phyloP scores from a whole-genome alignment of 345 rosid genomes.

The Physaria fendleri region DNA sequence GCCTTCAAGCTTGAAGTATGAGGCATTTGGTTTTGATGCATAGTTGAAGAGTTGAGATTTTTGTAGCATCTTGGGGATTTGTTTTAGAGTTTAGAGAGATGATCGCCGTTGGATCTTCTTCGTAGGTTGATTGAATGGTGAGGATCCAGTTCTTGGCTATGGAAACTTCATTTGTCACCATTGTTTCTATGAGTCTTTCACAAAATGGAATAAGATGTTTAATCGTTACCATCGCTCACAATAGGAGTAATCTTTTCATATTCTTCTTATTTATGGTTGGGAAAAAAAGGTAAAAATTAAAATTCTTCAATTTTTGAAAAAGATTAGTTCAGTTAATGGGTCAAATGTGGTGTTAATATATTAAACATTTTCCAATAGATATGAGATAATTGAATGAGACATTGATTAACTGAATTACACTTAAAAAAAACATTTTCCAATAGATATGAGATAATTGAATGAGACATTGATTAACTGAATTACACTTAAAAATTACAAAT shows the following conservation, averaged over 20 bases:
- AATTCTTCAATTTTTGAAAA: not conserved
- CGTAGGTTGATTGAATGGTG: not conserved
- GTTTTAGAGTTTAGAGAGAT: conserved; percentile 13
- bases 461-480: no score
- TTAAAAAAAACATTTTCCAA: not conserved
- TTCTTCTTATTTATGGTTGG: conserved; percentile 8
- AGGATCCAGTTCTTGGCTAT: conserved; percentile 19
- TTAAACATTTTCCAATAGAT: not conserved
- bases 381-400: not conserved
- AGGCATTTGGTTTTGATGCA: conserved; percentile 20
- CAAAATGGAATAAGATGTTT: not conserved
- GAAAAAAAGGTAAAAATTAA: no score
- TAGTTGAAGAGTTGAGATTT: conserved; percentile 12
- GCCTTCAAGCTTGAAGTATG: conserved; percentile 17
- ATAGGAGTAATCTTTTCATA: not conserved
- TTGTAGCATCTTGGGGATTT: conserved; percentile 6
- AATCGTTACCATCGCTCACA: conserved; percentile 3
- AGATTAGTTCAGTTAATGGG: not conserved
- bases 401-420: no score
- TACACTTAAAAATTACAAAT: no score
- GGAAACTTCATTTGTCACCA: conserved; percentile 21
- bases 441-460: not conserved
- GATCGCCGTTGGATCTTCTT: conserved; percentile 11
- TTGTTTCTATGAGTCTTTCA: conserved; percentile 14
- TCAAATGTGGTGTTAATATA: conserved; percentile 9